Base-by-base conservation (phyloP, 2,329 filamentous ascomycete species). In the Chaetomiaceae sp. region DNA sequence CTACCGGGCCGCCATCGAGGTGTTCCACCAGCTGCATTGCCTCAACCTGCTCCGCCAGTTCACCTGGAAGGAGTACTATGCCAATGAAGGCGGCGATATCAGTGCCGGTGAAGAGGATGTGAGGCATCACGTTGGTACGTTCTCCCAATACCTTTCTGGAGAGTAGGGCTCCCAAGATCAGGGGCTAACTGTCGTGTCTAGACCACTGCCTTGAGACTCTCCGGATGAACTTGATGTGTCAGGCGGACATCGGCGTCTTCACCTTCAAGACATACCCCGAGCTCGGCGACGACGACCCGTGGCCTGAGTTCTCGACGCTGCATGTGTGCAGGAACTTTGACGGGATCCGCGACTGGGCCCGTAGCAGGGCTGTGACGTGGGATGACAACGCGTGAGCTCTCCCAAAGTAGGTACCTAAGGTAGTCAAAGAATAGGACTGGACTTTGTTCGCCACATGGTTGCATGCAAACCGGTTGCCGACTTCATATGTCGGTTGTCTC, bases 231-330 rank as follows among this genome's bases (percentile, higher is more conserved):
- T 9, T 51, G 40, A 51, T 51, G 49, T 51, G 49, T 19, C 49
- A 51, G 40, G 23, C 42, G 7, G 49, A 51, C n/a, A 45, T 51
- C 15, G 49, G 49, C 14, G 49, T 51, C 6, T 51, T 51, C 42
- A 51, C 49, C 6, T 51, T 51, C 49, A 45, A 46, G 34, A n/a
- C 40, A 15, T 51, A 51, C 34, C 40, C 49, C 1, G 49, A 51
- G 33, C 23, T 51, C 40, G 49, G 49, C 4, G 49, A 51, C n/a
- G 34, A 51, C 6, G 49, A 51, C 23, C 49, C 49, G 40, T 51
- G 49, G 49, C 49, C 49, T n/a, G 49, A 51, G 17, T 51, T 51
- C 20, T 51, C 49, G 40, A 51, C 49, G 23, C 14, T 46, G 42
- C 49, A 51, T 19, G 46, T 34, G 12, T 51, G 49, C 42, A 23